These are phyloP conservation scores for Tagetes erecta DNA, from an alignment of 129 eudicot species.

Conservation along the genomic window DNA sequence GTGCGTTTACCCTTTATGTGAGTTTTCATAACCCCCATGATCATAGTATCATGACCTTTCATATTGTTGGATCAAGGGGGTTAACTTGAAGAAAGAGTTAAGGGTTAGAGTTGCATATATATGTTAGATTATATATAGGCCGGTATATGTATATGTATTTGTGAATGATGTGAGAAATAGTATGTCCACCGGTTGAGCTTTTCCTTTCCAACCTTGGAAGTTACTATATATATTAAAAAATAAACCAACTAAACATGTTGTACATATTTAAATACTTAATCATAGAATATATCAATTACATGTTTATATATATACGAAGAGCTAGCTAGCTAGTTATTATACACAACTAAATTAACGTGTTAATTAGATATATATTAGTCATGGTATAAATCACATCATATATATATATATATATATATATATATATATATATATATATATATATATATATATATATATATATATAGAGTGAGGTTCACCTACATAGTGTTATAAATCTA, in stretches of 20 bases:
- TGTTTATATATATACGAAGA: background rate
- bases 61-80: conserved; percentile 25
- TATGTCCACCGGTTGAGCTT: conserved; percentile 38
- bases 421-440: too few species aligned
- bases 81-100: conserved; percentile 1
- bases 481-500: too few species aligned
- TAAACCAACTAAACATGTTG: conserved; percentile 8
- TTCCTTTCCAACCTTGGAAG: conserved; percentile 57
- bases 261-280: background rate
- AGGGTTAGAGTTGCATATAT: conserved; percentile 23
- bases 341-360: too few species aligned
- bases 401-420: too few species aligned
- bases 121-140: background rate
- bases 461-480: too few species aligned
- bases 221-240: conserved; percentile 22
- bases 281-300: background rate
- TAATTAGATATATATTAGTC: too few species aligned
- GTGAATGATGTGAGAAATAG: background rate
- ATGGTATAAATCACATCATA: background rate
- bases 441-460: background rate
- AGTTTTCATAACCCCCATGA: conserved; percentile 20
- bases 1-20: conserved; percentile 62
- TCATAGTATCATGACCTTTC: conserved; percentile 36
- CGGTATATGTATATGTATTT: background rate
- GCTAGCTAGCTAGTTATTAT: too few species aligned